Base-by-base conservation (phyloP, 2,329 filamentous ascomycete genomes). In the Aspergillus ruber region DNA sequence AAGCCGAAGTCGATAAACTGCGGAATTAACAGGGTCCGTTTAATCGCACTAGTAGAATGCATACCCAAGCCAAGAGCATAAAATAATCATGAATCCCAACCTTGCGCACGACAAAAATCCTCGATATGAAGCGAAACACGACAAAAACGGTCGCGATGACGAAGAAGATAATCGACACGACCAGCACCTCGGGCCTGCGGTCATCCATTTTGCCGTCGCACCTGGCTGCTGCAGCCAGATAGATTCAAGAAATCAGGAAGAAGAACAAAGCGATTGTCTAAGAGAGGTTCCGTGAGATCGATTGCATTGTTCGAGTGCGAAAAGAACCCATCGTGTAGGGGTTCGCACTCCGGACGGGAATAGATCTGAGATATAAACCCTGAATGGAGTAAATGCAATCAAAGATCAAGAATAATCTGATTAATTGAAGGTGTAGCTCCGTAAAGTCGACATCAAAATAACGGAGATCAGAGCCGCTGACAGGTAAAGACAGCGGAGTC, bases 21-120 rank as follows among this genome's bases (percentile, higher is more conserved):
- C 12, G 8, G 3, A 4, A 13, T 17, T 20, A 17, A 23, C 6
- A 13, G 1, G 4, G 9, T 20, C 7, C 38, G 12, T 23, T 18
- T 46, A 50, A 40, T 42, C 45, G 25, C 45, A 17, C 38, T 39
- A n/a, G 27, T 32, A 42, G 39, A 46, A 46, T 17, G 56, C 63
- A 50, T 61, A 82, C 67, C 90, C 89, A 95, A 47, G 90, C 88
- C 36, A 87, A 55, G 9, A 89, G 67, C 67, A 95, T 93, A 58
- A 87, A 80, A 67, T 84, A 86, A 74, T 95, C 90, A 68, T 95
- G 89, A 73, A 80, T 80, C 47, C 78, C 82, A 44, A 89, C 70
- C 46, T 79, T 83, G 56, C 80, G 81, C 47, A 95, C 84, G 43
- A 96, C 84, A 42, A 78, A 81, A 43, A 80, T 75, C 23, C 90